Conservation (phyloP, 129 eudicot genomes). For the Scalesia atractyloides region DNA sequence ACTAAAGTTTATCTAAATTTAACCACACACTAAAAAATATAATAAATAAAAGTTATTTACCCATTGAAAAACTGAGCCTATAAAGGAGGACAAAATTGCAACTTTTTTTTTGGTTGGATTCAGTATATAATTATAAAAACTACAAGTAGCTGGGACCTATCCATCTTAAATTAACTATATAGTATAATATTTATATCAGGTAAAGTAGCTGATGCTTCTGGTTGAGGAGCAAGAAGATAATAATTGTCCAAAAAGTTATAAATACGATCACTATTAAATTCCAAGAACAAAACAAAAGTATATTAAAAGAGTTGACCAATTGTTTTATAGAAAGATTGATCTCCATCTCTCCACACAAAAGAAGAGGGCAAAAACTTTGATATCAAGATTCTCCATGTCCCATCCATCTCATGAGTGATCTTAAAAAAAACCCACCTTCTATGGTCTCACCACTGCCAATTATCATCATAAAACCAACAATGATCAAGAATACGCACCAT, state of each 20-base stretch:
- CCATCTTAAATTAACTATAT: constrained; percentile 18
- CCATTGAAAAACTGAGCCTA: neutral
- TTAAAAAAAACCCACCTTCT: constrained; percentile 41
- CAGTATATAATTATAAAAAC: constrained; percentile 5
- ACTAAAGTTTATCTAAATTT: no score
- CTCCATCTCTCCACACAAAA: constrained; percentile 53
- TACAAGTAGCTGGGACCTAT: constrained; percentile 34
- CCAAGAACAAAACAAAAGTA: constrained; percentile 32
- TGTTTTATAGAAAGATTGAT: constrained; percentile 55
- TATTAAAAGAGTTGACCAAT: constrained; percentile 52
- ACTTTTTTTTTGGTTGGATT: constrained; percentile 20
- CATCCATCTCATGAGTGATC: constrained; percentile 45
- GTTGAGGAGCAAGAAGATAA: constrained; percentile 41
- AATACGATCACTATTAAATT: constrained; percentile 29
- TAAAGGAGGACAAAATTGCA: constrained; percentile 11
- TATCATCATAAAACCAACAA: constrained; percentile 37
- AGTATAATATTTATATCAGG: constrained; percentile 28
- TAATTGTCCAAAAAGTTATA: constrained; percentile 35
- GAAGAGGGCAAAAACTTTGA: constrained; percentile 32
- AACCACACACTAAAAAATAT: neutral
- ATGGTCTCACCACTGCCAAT: constrained; percentile 38
- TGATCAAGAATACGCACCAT: constrained; percentile 22
- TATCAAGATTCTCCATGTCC: constrained; percentile 62
- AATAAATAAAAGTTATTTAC: neutral
- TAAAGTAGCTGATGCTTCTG: constrained; percentile 39